Evolutionary conservation across 1,284 basidiomycete genomes (phyloP), one percentile per base, ranked within the genome.

Genomic region (Tilletia setariae): DNA sequence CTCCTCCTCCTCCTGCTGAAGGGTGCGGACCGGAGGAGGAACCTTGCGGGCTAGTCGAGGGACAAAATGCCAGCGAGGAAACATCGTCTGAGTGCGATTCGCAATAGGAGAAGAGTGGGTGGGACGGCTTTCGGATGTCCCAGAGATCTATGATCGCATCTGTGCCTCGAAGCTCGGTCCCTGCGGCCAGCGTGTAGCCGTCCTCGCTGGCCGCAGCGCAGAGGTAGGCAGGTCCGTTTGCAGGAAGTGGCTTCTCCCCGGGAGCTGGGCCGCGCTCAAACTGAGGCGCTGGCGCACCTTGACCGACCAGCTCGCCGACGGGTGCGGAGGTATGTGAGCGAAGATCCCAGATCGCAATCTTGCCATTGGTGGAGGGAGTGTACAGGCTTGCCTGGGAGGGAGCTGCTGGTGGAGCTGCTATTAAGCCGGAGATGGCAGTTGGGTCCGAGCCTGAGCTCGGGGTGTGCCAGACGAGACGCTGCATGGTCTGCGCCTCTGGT

Each of bases 1-100:
- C 30, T 23, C 76, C 75, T 9, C 43, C 19, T 9, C 11, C 43
- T 44, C 19, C 43, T 35, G 25, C 30, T 40, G 56, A 11, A 3
- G 56, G 13, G 15, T 4, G 2, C 35, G 56, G 32, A 40, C 28
- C 28, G 2, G 56, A 2, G 23, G 19, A 49, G 51, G 16, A 28
- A 25, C 35, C 35, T 11, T 40, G 6, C 6, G 35, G 6, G 35
- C 35, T 40, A 11, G n/a, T 8, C 8, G 51, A 47, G 1, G 74
- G 75, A 62, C 77, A 79, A 56, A 78, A 82, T 13, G 70, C 51
- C 0, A 82, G 72, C 1, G 71, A 67, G 19, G 79, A 81, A 3
- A 82, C 64, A 25, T 82, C 80, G 69, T 82, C 80, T 28, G 75
- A 77, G 56, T 82, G 80, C 42, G 78, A 76, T 61, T 82, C 78